Conservation (phyloP, 202 grass and related monocot species). For the Carex sylvatica region DNA sequence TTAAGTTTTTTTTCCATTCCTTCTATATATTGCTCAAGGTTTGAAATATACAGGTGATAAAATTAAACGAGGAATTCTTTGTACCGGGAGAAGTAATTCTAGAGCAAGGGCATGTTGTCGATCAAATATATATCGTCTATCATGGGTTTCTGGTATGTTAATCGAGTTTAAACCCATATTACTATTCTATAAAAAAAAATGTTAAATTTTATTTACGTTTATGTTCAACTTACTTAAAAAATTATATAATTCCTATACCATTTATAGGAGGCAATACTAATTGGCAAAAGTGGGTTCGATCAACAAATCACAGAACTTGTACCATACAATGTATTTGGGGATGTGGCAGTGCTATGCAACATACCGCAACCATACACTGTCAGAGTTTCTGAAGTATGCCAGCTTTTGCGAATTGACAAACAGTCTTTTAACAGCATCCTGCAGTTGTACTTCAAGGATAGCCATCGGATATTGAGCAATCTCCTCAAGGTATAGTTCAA, state of each 20-base stretch:
- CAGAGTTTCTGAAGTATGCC: slow-evolving; percentile 73
- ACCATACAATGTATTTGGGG: slow-evolving; percentile 62
- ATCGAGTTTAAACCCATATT: neutral
- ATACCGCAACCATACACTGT: slow-evolving; percentile 63
- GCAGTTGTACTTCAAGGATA: slow-evolving; percentile 80
- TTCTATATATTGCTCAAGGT: slow-evolving; percentile 16
- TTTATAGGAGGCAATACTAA: slow-evolving; percentile 50
- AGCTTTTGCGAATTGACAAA: slow-evolving; percentile 75
- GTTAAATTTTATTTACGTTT: slow-evolving; percentile 12
- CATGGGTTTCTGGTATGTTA: slow-evolving; percentile 76
- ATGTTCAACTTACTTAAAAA: neutral
- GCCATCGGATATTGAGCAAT: slow-evolving; percentile 66
- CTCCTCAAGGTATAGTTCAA: slow-evolving; percentile 49
- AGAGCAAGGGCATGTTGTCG: slow-evolving; percentile 73
- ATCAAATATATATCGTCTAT: slow-evolving; percentile 80
- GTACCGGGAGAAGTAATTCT: slow-evolving; percentile 66
- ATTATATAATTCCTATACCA: neutral
- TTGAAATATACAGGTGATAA: slow-evolving; percentile 59
- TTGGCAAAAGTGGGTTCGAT: slow-evolving; percentile 45
- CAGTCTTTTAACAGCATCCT: slow-evolving; percentile 62
- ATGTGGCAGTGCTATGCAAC: slow-evolving; percentile 63
- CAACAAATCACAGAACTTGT: slow-evolving; percentile 55
- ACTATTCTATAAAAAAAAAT: neutral
- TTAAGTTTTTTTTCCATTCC: neutral
- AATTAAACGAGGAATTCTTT: slow-evolving; percentile 53